phyloP scores from a whole-genome alignment of 2,329 filamentous ascomycete genomes.

The Aureobasidium subglaciale region DNA sequence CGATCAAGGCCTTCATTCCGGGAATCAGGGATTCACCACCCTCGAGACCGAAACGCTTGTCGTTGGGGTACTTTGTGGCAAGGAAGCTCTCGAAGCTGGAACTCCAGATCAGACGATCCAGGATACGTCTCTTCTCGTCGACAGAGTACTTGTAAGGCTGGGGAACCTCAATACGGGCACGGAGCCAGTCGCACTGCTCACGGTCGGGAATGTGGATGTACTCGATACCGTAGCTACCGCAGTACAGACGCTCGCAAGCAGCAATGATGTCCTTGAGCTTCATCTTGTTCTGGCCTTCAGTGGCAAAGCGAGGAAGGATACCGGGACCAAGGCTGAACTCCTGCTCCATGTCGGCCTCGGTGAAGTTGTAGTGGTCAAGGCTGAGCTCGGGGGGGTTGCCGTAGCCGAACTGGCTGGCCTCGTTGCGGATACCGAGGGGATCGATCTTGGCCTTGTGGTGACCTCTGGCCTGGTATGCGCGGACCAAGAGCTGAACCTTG shows the following conservation, averaged over 20 bases:
- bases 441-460: constrained; percentile 99
- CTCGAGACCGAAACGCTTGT: constrained; percentile 98
- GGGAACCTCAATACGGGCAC: constrained; percentile 89
- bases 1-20: constrained; percentile 98
- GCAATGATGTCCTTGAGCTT: constrained; percentile 88
- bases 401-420: constrained; percentile 76
- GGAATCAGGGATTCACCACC: constrained; percentile 95
- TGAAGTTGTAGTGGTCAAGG: constrained; percentile 91
- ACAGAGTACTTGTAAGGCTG: constrained; percentile 95
- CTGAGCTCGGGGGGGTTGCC: constrained; percentile 86
- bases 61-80: constrained; percentile 96
- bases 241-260: constrained; percentile 92
- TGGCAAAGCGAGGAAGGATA: constrained; percentile 90
- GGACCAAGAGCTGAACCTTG: constrained; percentile 94
- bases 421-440: constrained; percentile 84
- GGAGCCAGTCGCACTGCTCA: constrained; percentile 96
- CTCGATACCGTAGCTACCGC: constrained; percentile 93
- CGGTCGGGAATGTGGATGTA: constrained; percentile 98
- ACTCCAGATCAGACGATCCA: constrained; percentile 97
- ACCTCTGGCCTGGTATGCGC: constrained; percentile 94
- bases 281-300: constrained; percentile 87
- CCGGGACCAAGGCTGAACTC: constrained; percentile 90
- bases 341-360: constrained; percentile 84
- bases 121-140: constrained; percentile 94
- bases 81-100: constrained; percentile 95